Evolutionary conservation across 2,329 filamentous ascomycete species (phyloP).

Genomic region (Delphinella strobiligena): DNA sequence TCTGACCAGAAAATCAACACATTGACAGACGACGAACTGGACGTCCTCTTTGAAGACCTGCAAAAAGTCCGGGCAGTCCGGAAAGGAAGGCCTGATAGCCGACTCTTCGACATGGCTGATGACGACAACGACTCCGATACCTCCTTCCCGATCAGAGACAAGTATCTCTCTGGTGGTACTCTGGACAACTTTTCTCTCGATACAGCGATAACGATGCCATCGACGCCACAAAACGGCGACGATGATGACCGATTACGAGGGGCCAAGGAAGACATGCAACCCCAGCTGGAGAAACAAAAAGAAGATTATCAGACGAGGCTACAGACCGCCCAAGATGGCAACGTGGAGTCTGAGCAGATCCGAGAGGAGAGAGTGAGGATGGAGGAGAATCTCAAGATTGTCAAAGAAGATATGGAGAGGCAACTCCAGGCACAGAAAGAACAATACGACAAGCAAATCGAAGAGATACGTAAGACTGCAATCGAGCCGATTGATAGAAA

Average conservation of each 20-base stretch:
- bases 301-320: conserved; percentile 71
- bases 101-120: conserved; percentile 41
- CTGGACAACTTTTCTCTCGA: conserved; percentile 94
- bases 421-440: conserved; percentile 74
- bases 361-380: conserved; percentile 72
- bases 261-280: conserved; percentile 71
- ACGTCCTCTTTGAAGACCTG: conserved; percentile 85
- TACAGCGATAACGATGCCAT: conserved; percentile 86
- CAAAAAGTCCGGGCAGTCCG: conserved; percentile 77
- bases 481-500: conserved; percentile 35
- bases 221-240: conserved; percentile 70
- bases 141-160: conserved; percentile 81
- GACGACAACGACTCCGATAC: conserved; percentile 84
- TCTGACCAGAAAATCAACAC: conserved; percentile 84
- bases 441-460: conserved; percentile 72
- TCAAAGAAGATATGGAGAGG: conserved; percentile 81
- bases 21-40: conserved; percentile 86
- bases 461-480: conserved; percentile 52
- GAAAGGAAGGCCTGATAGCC: conserved; percentile 50
- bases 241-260: conserved; percentile 66
- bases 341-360: conserved; percentile 72
- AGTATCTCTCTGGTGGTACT: conserved; percentile 78
- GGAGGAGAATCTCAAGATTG: conserved; percentile 64
- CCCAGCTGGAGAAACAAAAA: conserved; percentile 70
- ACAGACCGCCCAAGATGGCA: conserved; percentile 59